Conservation (phyloP, 2,329 filamentous ascomycete genomes). For the Colletotrichum paranaense region DNA sequence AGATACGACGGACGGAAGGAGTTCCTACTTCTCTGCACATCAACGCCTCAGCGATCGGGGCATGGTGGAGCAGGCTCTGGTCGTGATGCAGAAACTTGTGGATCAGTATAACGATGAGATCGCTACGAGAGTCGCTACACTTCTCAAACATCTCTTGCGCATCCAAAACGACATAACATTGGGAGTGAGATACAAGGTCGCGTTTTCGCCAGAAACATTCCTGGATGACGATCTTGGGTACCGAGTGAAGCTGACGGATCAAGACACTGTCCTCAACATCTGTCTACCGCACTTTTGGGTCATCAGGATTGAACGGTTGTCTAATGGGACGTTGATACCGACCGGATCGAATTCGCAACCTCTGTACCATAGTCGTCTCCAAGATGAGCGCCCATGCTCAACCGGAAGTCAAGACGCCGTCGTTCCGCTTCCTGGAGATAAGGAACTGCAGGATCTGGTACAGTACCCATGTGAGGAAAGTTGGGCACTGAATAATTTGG, state of each 20-base stretch:
- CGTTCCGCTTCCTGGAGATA: conserved; percentile 36
- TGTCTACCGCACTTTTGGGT: conserved; percentile 15
- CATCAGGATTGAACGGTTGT: not conserved
- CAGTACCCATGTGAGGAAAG: not conserved
- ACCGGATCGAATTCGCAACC: not conserved
- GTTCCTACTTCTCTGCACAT: conserved; percentile 45
- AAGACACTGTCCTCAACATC: not conserved
- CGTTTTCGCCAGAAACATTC: not conserved
- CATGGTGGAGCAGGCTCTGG: conserved; percentile 49
- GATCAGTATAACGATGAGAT: conserved; percentile 45
- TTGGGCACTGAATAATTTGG: conserved; percentile 21
- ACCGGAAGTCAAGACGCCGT: not conserved
- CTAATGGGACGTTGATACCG: not conserved
- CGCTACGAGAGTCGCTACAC: conserved; percentile 42
- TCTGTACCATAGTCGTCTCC: not conserved
- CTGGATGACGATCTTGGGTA: conserved; percentile 14
- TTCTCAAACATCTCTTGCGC: conserved; percentile 45
- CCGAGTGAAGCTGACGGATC: not conserved
- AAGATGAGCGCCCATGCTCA: not conserved
- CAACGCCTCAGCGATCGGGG: conserved; percentile 53
- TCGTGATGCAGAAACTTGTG: conserved; percentile 46
- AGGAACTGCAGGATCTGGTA: conserved; percentile 27
- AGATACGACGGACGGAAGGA: not conserved
- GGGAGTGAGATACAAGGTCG: not conserved
- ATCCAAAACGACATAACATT: conserved; percentile 45